Conservation (phyloP, 495 filamentous ascomycete genomes). For the Aspergillus ellipticus region DNA sequence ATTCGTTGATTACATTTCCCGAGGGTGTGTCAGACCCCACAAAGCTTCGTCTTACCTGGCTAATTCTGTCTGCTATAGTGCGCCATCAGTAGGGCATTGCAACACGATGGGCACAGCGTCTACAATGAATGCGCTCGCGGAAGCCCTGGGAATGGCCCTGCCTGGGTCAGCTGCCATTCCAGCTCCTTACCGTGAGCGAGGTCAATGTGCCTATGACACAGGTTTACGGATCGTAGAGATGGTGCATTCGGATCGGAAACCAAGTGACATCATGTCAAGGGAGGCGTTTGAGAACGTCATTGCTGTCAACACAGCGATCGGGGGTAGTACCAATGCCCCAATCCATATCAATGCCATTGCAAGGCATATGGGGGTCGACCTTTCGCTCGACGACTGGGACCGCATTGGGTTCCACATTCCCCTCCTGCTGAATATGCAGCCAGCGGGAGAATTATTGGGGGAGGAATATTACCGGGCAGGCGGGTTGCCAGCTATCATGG, state of each 20-base stretch:
- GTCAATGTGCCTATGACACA: constrained; percentile 52
- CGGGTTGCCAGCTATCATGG: constrained; percentile 52
- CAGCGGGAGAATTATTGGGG: constrained; percentile 47
- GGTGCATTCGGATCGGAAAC: constrained; percentile 50
- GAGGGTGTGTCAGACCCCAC: constrained; percentile 30
- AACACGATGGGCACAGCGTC: constrained; percentile 58
- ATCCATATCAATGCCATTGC: constrained; percentile 55
- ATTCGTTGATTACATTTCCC: constrained; percentile 43
- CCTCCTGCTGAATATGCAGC: constrained; percentile 52
- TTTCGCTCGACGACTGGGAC: constrained; percentile 54
- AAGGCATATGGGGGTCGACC: constrained; percentile 48
- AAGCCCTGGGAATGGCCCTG: constrained; percentile 55
- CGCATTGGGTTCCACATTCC: constrained; percentile 45
- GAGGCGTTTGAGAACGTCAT: constrained; percentile 56
- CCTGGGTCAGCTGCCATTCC: constrained; percentile 54
- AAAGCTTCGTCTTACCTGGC: background rate
- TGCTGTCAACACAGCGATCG: constrained; percentile 50
- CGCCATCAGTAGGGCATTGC: constrained; percentile 52
- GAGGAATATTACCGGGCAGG: constrained; percentile 54
- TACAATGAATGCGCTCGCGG: constrained; percentile 55
- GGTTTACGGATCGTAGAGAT: constrained; percentile 53
- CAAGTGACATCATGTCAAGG: constrained; percentile 54
- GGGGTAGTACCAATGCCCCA: constrained; percentile 54
- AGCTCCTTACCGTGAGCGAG: constrained; percentile 49
- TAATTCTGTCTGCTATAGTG: constrained; percentile 26